Percentiles rank a stretch among this genome's conserved stretches.
Conservation (phyloP, 2,329 filamentous ascomycete genomes). For the Fusarium humuli region DNA sequence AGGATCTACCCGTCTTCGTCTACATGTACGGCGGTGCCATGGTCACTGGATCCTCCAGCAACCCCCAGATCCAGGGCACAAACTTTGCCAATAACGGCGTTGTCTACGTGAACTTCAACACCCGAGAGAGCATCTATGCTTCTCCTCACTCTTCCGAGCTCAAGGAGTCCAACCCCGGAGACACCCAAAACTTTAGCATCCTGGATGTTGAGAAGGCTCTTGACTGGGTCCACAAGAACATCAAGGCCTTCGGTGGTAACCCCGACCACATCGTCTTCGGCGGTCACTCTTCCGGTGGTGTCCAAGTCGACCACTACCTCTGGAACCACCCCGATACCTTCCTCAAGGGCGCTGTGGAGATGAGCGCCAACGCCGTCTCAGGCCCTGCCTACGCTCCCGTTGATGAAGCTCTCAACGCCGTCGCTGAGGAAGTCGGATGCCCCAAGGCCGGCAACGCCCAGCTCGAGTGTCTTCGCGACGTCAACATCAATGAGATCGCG, state of each 20-base stretch:
- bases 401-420: slow-evolving; percentile 52
- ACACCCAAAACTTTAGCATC: slow-evolving; percentile 45
- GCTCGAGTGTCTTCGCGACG: slow-evolving; percentile 53
- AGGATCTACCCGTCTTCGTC: slow-evolving; percentile 50
- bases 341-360: slow-evolving; percentile 54
- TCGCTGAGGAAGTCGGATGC: slow-evolving; percentile 54
- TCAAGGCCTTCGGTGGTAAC: slow-evolving; percentile 56
- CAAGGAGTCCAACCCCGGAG: slow-evolving; percentile 16
- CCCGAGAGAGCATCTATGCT: slow-evolving; percentile 57
- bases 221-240: slow-evolving; percentile 45
- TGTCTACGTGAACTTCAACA: slow-evolving; percentile 55
- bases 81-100: slow-evolving; percentile 54
- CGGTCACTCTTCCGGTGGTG: slow-evolving; percentile 54
- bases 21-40: slow-evolving; percentile 57
- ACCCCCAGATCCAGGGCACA: slow-evolving; percentile 52
- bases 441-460: slow-evolving; percentile 47
- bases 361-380: slow-evolving; percentile 57
- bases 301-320: slow-evolving; percentile 57
- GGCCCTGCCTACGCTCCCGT: slow-evolving; percentile 54
- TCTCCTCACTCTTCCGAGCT: slow-evolving; percentile 57
- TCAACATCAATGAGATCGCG: slow-evolving; percentile 42
- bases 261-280: slow-evolving; percentile 59
- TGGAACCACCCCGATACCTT: slow-evolving; percentile 55
- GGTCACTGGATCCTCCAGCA: slow-evolving; percentile 53
- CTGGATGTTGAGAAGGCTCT: slow-evolving; percentile 45